These are phyloP conservation scores for Podospora pseudocomata DNA, from an alignment of 495 filamentous ascomycete species.

Conservation along the genomic window DNA sequence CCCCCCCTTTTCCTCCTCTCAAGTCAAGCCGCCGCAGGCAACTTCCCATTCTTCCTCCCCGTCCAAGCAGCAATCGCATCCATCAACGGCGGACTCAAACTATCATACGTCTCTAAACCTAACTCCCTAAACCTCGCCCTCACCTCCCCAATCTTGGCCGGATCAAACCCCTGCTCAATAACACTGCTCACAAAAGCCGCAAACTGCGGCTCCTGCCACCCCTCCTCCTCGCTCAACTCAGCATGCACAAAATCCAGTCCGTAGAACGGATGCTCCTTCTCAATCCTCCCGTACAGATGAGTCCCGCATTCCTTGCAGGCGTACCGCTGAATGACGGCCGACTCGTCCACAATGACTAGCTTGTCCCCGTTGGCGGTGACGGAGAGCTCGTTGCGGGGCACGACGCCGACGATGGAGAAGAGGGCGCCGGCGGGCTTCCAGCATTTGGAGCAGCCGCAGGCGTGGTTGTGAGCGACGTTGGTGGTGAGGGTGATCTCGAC, in stretches of 20 bases:
- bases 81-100: constrained; percentile 54
- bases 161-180: constrained; percentile 59
- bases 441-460: constrained; percentile 63
- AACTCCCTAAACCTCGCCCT: constrained; percentile 43
- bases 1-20: neutral
- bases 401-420: constrained; percentile 57
- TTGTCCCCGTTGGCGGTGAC: constrained; percentile 52
- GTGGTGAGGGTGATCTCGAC: constrained; percentile 50
- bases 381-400: constrained; percentile 44
- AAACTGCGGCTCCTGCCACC: constrained; percentile 63
- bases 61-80: constrained; percentile 55
- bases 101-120: constrained; percentile 56
- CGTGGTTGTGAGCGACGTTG: constrained; percentile 61
- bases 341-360: constrained; percentile 49
- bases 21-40: constrained; percentile 15
- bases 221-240: constrained; percentile 51
- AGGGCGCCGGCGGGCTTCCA: constrained; percentile 57
- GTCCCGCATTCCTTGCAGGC: constrained; percentile 55
- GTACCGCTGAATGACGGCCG: constrained; percentile 54
- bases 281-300: constrained; percentile 58
- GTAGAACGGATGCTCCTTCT: constrained; percentile 57
- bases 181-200: constrained; percentile 58
- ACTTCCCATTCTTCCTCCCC: constrained; percentile 42
- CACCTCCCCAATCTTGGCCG: constrained; percentile 49
- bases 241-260: constrained; percentile 61